A percentile compares a stretch with the other conserved stretches of the same genome.
Evolutionary conservation across 257 asterid species (phyloP).

Genomic region (Avicennia marina): DNA sequence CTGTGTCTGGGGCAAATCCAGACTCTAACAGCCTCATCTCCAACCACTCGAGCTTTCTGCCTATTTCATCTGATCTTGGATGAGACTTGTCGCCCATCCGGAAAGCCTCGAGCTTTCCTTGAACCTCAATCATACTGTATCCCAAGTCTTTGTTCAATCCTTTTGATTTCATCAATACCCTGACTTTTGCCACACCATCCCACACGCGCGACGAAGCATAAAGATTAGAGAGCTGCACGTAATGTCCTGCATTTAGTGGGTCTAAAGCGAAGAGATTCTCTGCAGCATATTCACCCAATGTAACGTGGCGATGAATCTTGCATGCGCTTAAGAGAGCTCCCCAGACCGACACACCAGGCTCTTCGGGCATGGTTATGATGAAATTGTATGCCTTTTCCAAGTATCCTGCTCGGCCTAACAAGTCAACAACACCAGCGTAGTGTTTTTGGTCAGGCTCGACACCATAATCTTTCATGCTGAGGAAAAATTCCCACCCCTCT

Average conservation of each 20-base stretch:
- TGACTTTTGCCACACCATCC: slow-evolving; percentile 51
- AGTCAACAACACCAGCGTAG: slow-evolving; percentile 49
- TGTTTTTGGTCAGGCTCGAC: slow-evolving; percentile 45
- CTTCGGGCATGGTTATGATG: slow-evolving; percentile 42
- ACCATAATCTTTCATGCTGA: slow-evolving; percentile 37
- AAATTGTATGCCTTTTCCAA: slow-evolving; percentile 39
- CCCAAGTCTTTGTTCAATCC: slow-evolving; percentile 47
- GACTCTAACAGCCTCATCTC: slow-evolving; percentile 30
- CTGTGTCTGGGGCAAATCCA: slow-evolving; percentile 35
- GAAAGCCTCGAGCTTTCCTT: slow-evolving; percentile 41
- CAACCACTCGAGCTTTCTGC: slow-evolving; percentile 35
- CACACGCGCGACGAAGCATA: slow-evolving; percentile 48
- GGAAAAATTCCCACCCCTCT: slow-evolving; percentile 61
- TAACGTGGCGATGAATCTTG: slow-evolving; percentile 36
- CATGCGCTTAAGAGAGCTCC: slow-evolving; percentile 67
- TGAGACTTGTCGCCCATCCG: slow-evolving; percentile 46
- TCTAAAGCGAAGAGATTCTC: slow-evolving; percentile 41
- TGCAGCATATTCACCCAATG: slow-evolving; percentile 52
- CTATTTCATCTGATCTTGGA: slow-evolving; percentile 31
- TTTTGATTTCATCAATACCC: slow-evolving; percentile 41
- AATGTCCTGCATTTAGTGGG: slow-evolving; percentile 43
- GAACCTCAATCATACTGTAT: slow-evolving; percentile 38
- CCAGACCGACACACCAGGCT: slow-evolving; percentile 58
- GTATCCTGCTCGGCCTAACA: slow-evolving; percentile 55
- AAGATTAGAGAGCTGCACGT: slow-evolving; percentile 64